These are phyloP conservation scores for Mollisiaceae sp. DNA, from an alignment of 2,329 filamentous ascomycete genomes.

Conservation along the genomic window DNA sequence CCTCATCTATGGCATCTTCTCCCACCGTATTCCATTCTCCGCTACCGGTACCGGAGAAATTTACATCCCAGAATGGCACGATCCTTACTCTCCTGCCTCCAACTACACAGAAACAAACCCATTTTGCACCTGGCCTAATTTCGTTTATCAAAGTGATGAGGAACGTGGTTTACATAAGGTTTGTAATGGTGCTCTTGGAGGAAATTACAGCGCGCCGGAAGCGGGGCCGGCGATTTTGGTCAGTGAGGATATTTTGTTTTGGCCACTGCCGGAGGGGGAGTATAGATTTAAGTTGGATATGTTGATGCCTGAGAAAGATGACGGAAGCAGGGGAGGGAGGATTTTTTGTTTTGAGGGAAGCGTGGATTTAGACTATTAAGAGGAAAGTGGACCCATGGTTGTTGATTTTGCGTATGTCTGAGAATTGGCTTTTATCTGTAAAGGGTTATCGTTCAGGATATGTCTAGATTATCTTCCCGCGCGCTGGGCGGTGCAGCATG, in stretches of 20 bases:
- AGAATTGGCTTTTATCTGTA: too few relatives aligned
- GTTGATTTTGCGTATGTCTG: too few relatives aligned
- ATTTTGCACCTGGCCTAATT: constrained; percentile 9
- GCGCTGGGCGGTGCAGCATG: neutral
- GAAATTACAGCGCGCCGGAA: constrained; percentile 1
- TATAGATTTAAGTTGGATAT: constrained; percentile 14
- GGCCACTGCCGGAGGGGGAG: constrained; percentile 13
- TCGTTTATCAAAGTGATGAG: neutral
- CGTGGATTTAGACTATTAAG: neutral
- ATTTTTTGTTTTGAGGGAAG: neutral
- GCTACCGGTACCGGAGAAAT: constrained; percentile 1
- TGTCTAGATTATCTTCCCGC: too few relatives aligned
- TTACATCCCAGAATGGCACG: constrained; percentile 7
- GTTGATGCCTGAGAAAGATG: constrained; percentile 10
- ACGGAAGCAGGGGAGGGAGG: constrained; percentile 1
- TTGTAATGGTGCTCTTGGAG: neutral
- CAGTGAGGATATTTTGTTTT: constrained; percentile 15
- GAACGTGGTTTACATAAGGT: constrained; percentile 4
- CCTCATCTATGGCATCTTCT: neutral
- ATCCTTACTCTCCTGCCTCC: neutral
- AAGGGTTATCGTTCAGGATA: too few relatives aligned
- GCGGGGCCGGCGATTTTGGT: constrained; percentile 7
- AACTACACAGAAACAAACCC: neutral
- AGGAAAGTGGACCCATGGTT: too few relatives aligned
- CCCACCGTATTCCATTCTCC: neutral